Base-by-base conservation (phyloP, 1,284 basidiomycete species). In the Erythrobasidium hasegawianum region DNA sequence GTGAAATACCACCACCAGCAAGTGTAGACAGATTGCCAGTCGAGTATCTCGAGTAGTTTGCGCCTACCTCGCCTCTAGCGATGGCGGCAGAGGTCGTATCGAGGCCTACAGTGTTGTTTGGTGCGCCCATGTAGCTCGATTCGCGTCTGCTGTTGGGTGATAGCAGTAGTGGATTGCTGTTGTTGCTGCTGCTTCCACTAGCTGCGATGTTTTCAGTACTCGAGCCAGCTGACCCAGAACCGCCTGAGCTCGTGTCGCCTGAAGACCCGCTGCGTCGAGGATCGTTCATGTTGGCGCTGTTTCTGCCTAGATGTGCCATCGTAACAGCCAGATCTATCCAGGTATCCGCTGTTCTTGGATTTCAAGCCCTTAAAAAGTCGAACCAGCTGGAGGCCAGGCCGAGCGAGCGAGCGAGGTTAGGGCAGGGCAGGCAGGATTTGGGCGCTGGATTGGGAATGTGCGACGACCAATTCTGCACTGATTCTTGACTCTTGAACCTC, bases 61-160 rank as follows among this genome's bases (percentile, higher is more conserved):
- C 62, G 1, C 62, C 62, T 4, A 65, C 62, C 49, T 65, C 62
- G 22, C 62, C 62, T 39, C 62, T 33, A n/a, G 62, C 62, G 24
- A 65, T 65, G 1, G 62, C 62, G 10, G 62, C 62, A n/a, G 62
- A 65, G 26, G 62, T 65, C n/a, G 56, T 57, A 49, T 65, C 62
- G 26, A 65, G 38, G n/a, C 62, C 62, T 9, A 65, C 62, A 11
- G 62, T 65, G 39, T 65, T 65, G 27, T 52, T 52, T n/a, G 62
- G 33, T 22, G 53, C 50, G 2, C 45, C 45, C 62, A 65, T 65
- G 33, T 65, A 65, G 41, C 38, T 43, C 9, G 62, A 65, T 27
- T 65, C 57, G 55, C 62, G 62, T 20, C 53, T 33, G 20, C 7
- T 10, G 20, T 52, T 47, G 29, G 55, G 45, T 11, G 56, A 53